Percentiles rank a stretch among this genome's conserved stretches.
These are phyloP conservation scores for Hypoxylon sp. DNA, from an alignment of 2,329 filamentous ascomycete genomes.

Conservation along the genomic window DNA sequence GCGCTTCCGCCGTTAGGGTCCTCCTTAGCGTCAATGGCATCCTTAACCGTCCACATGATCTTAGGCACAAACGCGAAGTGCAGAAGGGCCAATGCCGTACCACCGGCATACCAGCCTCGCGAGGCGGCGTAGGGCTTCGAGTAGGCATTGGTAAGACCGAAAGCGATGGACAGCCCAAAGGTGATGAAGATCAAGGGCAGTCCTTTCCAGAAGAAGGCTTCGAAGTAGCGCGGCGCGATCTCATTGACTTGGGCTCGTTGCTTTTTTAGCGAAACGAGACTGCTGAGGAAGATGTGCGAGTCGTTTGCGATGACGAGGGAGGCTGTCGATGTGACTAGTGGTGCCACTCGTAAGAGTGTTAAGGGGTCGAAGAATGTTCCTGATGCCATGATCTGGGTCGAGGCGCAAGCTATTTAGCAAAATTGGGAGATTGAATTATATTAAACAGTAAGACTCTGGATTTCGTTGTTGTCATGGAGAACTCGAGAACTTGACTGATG, in stretches of 20 bases:
- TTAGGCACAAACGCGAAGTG: slow-evolving; percentile 55
- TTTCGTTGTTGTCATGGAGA: background rate
- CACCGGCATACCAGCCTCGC: slow-evolving; percentile 53
- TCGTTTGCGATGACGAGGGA: slow-evolving; percentile 63
- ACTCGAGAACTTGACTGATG: background rate
- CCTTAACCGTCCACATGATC: slow-evolving; percentile 51
- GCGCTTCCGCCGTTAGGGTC: slow-evolving; percentile 46
- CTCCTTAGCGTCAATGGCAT: slow-evolving; percentile 48
- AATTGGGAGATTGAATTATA: background rate
- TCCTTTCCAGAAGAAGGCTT: slow-evolving; percentile 56
- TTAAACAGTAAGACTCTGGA: background rate
- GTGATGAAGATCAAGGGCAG: slow-evolving; percentile 51
- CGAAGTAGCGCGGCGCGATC: slow-evolving; percentile 62
- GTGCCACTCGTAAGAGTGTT: slow-evolving; percentile 60
- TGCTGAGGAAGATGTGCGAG: slow-evolving; percentile 61
- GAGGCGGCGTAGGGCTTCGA: slow-evolving; percentile 37
- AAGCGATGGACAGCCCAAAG: slow-evolving; percentile 50
- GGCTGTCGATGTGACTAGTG: slow-evolving; percentile 64
- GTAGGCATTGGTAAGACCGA: slow-evolving; percentile 51
- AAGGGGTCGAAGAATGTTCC: slow-evolving; percentile 57
- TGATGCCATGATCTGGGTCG: slow-evolving; percentile 56
- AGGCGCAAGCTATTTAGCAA: background rate
- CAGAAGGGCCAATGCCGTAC: slow-evolving; percentile 50
- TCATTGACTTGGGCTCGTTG: slow-evolving; percentile 54
- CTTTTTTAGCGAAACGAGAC: slow-evolving; percentile 53